Percentiles rank a stretch among this genome's conserved stretches.
Conservation (phyloP, 148 eudicot species). For the Spergularia marina region DNA sequence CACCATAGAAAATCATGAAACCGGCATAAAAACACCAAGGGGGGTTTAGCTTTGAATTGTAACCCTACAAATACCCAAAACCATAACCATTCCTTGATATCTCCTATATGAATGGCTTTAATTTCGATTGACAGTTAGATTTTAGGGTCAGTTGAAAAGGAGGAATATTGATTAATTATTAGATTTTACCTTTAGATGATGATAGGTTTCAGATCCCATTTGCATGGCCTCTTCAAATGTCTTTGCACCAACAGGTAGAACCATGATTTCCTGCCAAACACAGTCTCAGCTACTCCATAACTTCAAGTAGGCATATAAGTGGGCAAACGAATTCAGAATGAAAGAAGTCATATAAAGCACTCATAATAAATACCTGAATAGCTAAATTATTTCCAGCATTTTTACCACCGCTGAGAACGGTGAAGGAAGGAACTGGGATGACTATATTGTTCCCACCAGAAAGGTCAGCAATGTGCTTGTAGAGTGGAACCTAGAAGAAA, state of each 20-base stretch:
- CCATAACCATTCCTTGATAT: no score
- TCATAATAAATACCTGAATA: conserved; percentile 53
- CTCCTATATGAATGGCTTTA: no score
- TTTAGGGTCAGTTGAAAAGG: not conserved
- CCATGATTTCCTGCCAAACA: conserved; percentile 65
- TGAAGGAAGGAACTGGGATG: conserved; percentile 91
- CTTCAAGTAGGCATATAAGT: not conserved
- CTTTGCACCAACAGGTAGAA: conserved; percentile 83
- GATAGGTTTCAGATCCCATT: conserved; percentile 90
- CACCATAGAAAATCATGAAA: not conserved
- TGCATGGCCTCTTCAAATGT: conserved; percentile 86
- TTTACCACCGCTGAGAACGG: conserved; percentile 88
- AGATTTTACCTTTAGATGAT: conserved; percentile 73
- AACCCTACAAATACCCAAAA: no score
- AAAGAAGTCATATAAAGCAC: not conserved
- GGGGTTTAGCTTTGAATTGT: no score
- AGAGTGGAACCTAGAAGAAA: conserved; percentile 71
- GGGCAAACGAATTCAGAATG: not conserved
- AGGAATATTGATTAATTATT: not conserved
- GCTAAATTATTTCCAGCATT: conserved; percentile 83
- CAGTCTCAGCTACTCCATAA: not conserved
- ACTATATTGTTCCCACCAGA: conserved; percentile 59
- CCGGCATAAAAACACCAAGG: not conserved
- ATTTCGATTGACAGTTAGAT: no score
- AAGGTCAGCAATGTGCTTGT: conserved; percentile 89